These are phyloP conservation scores for Eucalyptus curtisii DNA, from an alignment of 345 rosid species.

Conservation along the genomic window DNA sequence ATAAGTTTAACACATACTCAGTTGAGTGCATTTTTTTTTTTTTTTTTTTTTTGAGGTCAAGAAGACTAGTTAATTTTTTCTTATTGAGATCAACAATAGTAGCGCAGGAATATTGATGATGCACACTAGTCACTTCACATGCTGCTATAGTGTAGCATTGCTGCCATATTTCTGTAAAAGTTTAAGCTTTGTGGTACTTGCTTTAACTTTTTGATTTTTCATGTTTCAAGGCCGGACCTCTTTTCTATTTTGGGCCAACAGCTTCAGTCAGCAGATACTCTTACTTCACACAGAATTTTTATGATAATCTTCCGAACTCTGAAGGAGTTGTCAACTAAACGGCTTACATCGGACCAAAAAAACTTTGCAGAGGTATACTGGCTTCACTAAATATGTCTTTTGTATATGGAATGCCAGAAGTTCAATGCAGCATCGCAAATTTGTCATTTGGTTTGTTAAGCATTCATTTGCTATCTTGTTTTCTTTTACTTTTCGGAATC, in stretches of 20 bases:
- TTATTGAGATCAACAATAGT: not conserved
- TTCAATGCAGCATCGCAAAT: not conserved
- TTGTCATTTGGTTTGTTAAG: not conserved
- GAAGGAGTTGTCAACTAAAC: conserved; percentile 91
- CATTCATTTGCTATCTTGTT: not conserved
- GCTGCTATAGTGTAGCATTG: not conserved
- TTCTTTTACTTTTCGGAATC: not conserved
- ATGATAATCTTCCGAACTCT: conserved; percentile 82
- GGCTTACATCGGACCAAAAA: conserved; percentile 79
- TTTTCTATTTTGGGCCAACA: conserved; percentile 71
- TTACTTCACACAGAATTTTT: conserved; percentile 83
- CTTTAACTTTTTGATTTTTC: conserved; percentile 6
- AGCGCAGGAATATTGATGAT: not conserved
- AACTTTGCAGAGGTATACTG: conserved; percentile 62
- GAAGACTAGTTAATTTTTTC: not conserved
- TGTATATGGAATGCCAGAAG: not conserved
- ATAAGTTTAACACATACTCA: not conserved
- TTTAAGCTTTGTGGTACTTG: not conserved
- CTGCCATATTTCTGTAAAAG: not conserved
- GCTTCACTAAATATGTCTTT: not conserved
- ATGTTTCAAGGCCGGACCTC: conserved; percentile 69
- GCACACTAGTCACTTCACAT: not conserved
- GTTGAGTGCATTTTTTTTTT: not conserved
- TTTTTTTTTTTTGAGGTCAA: not conserved
- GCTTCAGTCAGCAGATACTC: conserved; percentile 75